These are phyloP conservation scores for Phialophora verrucosa DNA, from an alignment of 2,329 filamentous ascomycete genomes.

Conservation along the genomic window DNA sequence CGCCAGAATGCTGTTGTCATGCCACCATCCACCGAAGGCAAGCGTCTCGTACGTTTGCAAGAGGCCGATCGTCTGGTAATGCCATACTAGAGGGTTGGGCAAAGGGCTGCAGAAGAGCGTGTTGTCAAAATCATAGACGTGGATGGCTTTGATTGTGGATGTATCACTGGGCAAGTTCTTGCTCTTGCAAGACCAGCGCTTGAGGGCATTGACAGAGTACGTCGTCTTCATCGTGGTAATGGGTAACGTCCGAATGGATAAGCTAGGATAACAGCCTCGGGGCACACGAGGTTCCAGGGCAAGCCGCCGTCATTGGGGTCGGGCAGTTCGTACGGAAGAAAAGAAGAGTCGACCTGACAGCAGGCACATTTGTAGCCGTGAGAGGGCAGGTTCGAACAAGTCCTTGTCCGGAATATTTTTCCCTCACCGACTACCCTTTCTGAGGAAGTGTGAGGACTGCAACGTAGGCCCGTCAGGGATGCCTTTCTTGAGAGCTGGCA, in stretches of 20 bases:
- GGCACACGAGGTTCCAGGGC: background rate
- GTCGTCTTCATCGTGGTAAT: slow-evolving; percentile 34
- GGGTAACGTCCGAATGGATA: background rate
- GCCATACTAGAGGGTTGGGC: slow-evolving; percentile 89
- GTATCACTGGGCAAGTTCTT: slow-evolving; percentile 68
- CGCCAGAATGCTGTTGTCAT: slow-evolving; percentile 82
- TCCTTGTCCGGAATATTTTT: background rate
- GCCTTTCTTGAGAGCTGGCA: background rate
- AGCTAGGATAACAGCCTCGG: slow-evolving; percentile 3
- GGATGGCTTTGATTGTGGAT: slow-evolving; percentile 75
- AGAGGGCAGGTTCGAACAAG: background rate
- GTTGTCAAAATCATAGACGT: slow-evolving; percentile 98
- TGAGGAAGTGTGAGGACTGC: background rate
- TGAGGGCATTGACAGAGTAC: slow-evolving; percentile 73
- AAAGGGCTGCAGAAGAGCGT: slow-evolving; percentile 91
- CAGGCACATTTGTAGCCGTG: slow-evolving; percentile 12
- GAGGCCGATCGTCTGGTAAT: slow-evolving; percentile 74
- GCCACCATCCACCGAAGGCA: slow-evolving; percentile 93
- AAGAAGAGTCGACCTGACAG: slow-evolving; percentile 4
- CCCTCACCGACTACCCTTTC: background rate
- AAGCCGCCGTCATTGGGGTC: slow-evolving; percentile 11
- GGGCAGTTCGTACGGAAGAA: background rate
- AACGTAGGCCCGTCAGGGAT: background rate
- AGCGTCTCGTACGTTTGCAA: slow-evolving; percentile 78
- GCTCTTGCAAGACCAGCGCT: slow-evolving; percentile 77